phyloP scores from a whole-genome alignment of 768 basidiomycete genomes.

The Auricularia sp. region DNA sequence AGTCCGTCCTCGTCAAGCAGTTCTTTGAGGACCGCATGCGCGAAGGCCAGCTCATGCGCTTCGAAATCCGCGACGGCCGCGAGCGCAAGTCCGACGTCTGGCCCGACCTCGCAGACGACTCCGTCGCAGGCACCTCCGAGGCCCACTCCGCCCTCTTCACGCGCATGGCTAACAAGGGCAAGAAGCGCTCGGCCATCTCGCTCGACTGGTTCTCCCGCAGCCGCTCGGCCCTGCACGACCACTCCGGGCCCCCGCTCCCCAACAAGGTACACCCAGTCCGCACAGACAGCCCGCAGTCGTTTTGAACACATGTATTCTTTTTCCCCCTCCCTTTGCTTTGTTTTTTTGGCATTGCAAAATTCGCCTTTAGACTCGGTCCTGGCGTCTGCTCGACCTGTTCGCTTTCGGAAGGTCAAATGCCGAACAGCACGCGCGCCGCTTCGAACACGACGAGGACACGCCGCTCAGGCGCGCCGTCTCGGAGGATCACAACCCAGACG shows the following conservation, averaged over 20 bases:
- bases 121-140: background rate
- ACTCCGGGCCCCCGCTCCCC: background rate
- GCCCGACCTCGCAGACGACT: background rate
- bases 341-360: background rate
- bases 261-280: background rate
- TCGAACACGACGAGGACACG: background rate
- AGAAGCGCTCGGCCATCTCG: background rate
- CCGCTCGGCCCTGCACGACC: background rate
- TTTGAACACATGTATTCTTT: background rate
- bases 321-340: background rate
- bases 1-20: slow-evolving; percentile 6
- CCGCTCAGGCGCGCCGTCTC: background rate
- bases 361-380: background rate
- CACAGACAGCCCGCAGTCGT: background rate
- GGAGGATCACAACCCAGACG: background rate
- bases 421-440: background rate
- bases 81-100: background rate
- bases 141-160: background rate
- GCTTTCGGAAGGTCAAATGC: background rate
- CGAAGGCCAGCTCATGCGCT: slow-evolving; percentile 1
- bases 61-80: slow-evolving; percentile 6
- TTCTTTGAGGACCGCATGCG: slow-evolving; percentile 3
- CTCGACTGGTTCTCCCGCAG: background rate
- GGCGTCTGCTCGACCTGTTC: background rate
- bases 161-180: background rate